Evolutionary conservation across 805 yeast genomes (phyloP), one percentile per base, ranked within the genome.

Genomic region (Tetrapisispora nanseiensis): DNA sequence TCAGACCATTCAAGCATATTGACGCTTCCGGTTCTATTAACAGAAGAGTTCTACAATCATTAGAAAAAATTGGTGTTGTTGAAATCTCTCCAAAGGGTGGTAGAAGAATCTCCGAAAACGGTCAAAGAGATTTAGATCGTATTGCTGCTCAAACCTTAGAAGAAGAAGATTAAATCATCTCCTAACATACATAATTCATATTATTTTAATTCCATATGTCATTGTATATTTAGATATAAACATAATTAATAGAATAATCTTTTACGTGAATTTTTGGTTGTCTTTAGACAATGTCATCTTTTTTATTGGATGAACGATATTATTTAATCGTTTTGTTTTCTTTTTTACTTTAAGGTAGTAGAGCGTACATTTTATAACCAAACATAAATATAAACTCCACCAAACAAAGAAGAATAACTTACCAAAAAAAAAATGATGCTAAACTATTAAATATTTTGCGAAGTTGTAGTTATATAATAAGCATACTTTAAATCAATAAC

Each of bases 41-140:
- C 96, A 87, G 98, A 83, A 89, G 74, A 75, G 97, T 85, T 61
- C 78, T 92, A 67, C 98, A 92, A 77, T 80, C 97, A 65, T 85
- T 92, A 68, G 96, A 89, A 81, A 89, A 90, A 80, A 83, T 92
- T 56, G 97, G 97, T 72, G 86, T 92, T 62, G 76, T 92, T 61
- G 98, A 90, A 77, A 77, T 83, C 70, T 80, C 95, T 69, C 85
- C 87, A 74, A 86, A 86, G 76, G 97, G 97, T 71, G 98, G 98
- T 74, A 92, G 98, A 82, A 86, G 89, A 75, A 86, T 92, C 80
- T 83, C 97, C 54, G 96, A 86, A 71, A 85, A 87, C 76, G 98
- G 98, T 71, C 97, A 90, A 79, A 89, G 98, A 86, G 98, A 92
- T 78, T 84, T 92, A 78, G 98, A 92, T 78, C 97, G 98, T 82